A percentile compares a stretch with the other conserved stretches of the same genome.
These are phyloP conservation scores for Cercospora zeae-maydis DNA, from an alignment of 2,329 filamentous ascomycete species.

Conservation along the genomic window DNA sequence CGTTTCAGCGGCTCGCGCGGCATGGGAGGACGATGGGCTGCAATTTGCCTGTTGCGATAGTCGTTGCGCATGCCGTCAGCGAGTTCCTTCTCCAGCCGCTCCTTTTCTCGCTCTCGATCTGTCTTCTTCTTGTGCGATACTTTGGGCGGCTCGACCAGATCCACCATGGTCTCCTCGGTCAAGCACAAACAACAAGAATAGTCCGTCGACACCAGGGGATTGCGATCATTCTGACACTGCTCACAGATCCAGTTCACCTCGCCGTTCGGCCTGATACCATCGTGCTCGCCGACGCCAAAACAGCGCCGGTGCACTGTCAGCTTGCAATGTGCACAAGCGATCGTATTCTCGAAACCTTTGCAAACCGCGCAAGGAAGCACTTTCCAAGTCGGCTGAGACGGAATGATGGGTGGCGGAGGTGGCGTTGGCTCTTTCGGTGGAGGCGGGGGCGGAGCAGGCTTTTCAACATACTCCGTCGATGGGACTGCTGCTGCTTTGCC, in stretches of 20 bases:
- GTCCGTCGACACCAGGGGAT: conserved; percentile 83
- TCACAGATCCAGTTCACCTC: conserved; percentile 85
- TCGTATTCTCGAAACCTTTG: conserved; percentile 65
- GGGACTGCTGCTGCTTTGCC: conserved; percentile 43
- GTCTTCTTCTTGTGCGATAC: conserved; percentile 81
- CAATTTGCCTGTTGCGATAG: conserved; percentile 77
- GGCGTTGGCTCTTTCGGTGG: conserved; percentile 54
- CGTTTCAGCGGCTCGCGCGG: conserved; percentile 90
- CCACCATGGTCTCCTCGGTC: conserved; percentile 73
- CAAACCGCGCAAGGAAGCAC: conserved; percentile 84
- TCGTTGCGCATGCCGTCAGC: conserved; percentile 74
- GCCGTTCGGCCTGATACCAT: conserved; percentile 50
- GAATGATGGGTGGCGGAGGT: conserved; percentile 62
- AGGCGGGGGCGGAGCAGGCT: conserved; percentile 46
- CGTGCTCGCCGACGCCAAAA: conserved; percentile 74
- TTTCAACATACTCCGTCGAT: conserved; percentile 56
- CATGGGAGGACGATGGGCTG: conserved; percentile 74
- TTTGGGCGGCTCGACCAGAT: conserved; percentile 80
- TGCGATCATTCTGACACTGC: conserved; percentile 92
- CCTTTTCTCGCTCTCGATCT: conserved; percentile 86
- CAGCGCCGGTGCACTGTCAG: conserved; percentile 88
- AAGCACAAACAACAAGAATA: conserved; percentile 94
- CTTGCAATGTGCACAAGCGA: conserved; percentile 81
- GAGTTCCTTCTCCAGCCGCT: conserved; percentile 79
- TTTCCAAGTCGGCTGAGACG: conserved; percentile 74